phyloP scores from a whole-genome alignment of 1,284 basidiomycete species.

The Bondarzewia mesenterica region DNA sequence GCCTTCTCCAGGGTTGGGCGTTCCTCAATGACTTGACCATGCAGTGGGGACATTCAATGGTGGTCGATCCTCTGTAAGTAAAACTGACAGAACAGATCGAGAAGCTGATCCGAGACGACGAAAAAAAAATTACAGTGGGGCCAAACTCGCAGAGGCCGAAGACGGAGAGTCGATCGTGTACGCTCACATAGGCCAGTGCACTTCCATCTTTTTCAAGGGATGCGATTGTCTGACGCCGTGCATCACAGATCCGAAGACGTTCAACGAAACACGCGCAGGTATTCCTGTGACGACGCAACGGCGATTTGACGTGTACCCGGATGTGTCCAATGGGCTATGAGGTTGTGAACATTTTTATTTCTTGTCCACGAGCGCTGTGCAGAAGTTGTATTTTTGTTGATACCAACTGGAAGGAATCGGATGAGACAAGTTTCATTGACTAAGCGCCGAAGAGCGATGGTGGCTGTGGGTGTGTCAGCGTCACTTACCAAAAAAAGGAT shows the following conservation, averaged over 20 bases:
- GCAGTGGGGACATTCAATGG: conserved; percentile 86
- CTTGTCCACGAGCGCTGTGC: too few relatives aligned
- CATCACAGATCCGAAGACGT: conserved; percentile 60
- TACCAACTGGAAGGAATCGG: too few relatives aligned
- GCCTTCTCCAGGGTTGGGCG: too few relatives aligned
- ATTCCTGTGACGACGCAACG: conserved; percentile 86
- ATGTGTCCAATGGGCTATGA: conserved; percentile 39
- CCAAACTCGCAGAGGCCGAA: conserved; percentile 69
- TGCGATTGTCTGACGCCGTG: neutral
- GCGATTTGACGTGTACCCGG: conserved; percentile 86
- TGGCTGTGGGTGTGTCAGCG: neutral
- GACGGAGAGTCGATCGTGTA: conserved; percentile 80
- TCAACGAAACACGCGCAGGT: conserved; percentile 66
- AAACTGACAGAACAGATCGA: neutral
- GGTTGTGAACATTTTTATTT: neutral
- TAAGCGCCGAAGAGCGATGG: neutral
- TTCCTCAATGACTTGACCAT: neutral
- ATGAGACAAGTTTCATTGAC: too few relatives aligned
- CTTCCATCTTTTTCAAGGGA: too few relatives aligned
- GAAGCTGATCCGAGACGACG: conserved; percentile 8
- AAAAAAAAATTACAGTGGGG: conserved; percentile 47
- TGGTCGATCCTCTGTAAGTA: conserved; percentile 83
- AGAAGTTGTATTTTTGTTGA: too few relatives aligned
- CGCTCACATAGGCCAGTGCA: conserved; percentile 73
- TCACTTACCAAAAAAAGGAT: neutral